Conservation (phyloP, 805 yeast species). For the Debaryomyces hansenii region DNA sequence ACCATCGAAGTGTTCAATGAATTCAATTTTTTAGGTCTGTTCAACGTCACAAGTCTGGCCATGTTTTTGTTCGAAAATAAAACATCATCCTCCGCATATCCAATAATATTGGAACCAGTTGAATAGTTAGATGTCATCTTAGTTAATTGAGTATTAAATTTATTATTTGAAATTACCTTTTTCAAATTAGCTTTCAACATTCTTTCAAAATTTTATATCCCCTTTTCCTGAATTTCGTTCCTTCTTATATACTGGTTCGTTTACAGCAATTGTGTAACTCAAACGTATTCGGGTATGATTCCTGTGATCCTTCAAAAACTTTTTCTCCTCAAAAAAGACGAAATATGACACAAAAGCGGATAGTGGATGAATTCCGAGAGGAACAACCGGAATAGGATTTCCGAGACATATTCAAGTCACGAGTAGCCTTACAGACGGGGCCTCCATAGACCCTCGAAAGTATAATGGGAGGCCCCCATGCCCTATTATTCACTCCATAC, state of each 20-base stretch:
- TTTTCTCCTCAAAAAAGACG: slow-evolving; percentile 9
- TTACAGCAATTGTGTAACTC: neutral
- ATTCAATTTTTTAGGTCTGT: slow-evolving; percentile 81
- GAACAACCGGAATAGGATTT: neutral
- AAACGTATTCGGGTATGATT: neutral
- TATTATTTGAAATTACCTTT: neutral
- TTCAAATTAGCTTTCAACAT: slow-evolving; percentile 1
- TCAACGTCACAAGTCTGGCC: slow-evolving; percentile 72
- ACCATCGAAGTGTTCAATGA: slow-evolving; percentile 82
- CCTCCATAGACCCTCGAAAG: too few species aligned
- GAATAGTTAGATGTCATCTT: slow-evolving; percentile 6
- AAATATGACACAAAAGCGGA: neutral
- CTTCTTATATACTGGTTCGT: neutral
- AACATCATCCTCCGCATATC: slow-evolving; percentile 51
- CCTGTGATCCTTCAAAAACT: slow-evolving; percentile 8
- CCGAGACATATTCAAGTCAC: neutral
- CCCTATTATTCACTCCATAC: too few species aligned
- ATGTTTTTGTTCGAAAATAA: slow-evolving; percentile 60
- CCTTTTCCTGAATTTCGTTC: neutral
- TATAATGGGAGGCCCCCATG: too few species aligned
- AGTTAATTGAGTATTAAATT: neutral
- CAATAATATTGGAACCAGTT: slow-evolving; percentile 8
- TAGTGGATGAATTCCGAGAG: neutral
- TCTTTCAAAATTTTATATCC: neutral
- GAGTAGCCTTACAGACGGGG: neutral